phyloP scores from a whole-genome alignment of 352 stramenopile species.

The Phytopythium helicoides region DNA sequence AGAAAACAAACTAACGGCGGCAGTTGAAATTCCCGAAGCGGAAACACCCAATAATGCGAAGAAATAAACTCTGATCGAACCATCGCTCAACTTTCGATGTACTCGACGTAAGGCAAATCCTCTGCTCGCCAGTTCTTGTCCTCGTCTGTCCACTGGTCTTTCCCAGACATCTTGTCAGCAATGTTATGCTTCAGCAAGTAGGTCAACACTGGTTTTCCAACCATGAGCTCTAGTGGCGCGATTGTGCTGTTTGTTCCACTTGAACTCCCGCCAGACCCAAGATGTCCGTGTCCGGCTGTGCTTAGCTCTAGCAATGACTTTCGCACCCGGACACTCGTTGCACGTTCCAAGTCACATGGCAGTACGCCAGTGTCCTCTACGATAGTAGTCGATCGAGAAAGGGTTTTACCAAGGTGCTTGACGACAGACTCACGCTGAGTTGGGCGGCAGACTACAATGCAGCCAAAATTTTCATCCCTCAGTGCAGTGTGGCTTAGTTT shows the following conservation, averaged over 20 bases:
- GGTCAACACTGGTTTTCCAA: conserved; percentile 59
- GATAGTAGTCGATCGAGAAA: conserved; percentile 58
- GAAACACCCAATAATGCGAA: too few species aligned
- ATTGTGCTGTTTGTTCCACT: not conserved
- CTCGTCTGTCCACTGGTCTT: conserved; percentile 56
- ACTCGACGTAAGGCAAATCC: conserved; percentile 74
- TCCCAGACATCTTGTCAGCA: conserved; percentile 50
- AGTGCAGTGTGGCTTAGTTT: conserved; percentile 74
- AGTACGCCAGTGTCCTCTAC: conserved; percentile 72
- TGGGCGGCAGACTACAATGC: conserved; percentile 62
- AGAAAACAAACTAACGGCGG: not conserved
- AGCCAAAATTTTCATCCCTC: conserved; percentile 63
- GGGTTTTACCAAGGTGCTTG: conserved; percentile 66
- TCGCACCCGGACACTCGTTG: conserved; percentile 62
- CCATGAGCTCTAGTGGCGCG: conserved; percentile 60
- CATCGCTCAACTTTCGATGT: conserved; percentile 56
- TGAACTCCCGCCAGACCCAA: not conserved
- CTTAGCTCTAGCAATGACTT: conserved; percentile 39
- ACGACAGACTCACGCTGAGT: conserved; percentile 67
- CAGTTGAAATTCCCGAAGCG: too few species aligned
- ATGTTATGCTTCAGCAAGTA: conserved; percentile 65
- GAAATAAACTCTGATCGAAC: too few species aligned
- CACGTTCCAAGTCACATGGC: conserved; percentile 59
- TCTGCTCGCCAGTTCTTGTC: conserved; percentile 60
- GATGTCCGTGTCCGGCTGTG: not conserved